Conservation (phyloP, 1,284 basidiomycete species). For the Cryptococcus sp. region DNA sequence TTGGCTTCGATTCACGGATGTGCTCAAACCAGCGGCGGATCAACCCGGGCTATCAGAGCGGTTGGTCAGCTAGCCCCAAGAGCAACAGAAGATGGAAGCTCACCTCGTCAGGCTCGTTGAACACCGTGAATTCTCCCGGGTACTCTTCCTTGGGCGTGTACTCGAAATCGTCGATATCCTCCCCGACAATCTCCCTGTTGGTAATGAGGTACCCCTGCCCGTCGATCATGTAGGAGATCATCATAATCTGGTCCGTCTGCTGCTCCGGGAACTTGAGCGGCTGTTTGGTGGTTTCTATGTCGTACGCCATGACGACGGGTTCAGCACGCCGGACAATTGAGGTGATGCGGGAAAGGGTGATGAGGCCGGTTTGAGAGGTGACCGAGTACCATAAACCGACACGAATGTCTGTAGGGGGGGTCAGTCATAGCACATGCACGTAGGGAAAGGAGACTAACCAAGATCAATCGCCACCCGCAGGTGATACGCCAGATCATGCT, state of each 20-base stretch:
- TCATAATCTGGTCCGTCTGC: constrained; percentile 96
- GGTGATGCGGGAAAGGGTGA: constrained; percentile 67
- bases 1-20: constrained; percentile 87
- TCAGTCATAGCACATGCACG: background rate
- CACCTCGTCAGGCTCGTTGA: constrained; percentile 93
- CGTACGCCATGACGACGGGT: constrained; percentile 97
- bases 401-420: constrained; percentile 65
- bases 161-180: constrained; percentile 98
- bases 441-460: constrained; percentile 46
- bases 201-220: constrained; percentile 92
- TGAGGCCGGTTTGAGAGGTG: constrained; percentile 74
- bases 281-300: constrained; percentile 98
- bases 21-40: constrained; percentile 90
- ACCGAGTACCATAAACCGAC: constrained; percentile 97
- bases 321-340: constrained; percentile 97
- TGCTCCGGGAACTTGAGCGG: constrained; percentile 98
- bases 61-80: background rate
- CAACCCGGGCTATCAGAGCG: constrained; percentile 60
- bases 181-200: constrained; percentile 93
- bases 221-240: constrained; percentile 73
- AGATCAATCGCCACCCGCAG: constrained; percentile 98
- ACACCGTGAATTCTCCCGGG: constrained; percentile 93
- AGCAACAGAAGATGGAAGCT: constrained; percentile 20
- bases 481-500: constrained; percentile 97
- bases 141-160: constrained; percentile 98